Percentiles rank a stretch among this genome's conserved stretches.
Conservation (phyloP, 2,329 filamentous ascomycete species). For the Fusarium papillatum region DNA sequence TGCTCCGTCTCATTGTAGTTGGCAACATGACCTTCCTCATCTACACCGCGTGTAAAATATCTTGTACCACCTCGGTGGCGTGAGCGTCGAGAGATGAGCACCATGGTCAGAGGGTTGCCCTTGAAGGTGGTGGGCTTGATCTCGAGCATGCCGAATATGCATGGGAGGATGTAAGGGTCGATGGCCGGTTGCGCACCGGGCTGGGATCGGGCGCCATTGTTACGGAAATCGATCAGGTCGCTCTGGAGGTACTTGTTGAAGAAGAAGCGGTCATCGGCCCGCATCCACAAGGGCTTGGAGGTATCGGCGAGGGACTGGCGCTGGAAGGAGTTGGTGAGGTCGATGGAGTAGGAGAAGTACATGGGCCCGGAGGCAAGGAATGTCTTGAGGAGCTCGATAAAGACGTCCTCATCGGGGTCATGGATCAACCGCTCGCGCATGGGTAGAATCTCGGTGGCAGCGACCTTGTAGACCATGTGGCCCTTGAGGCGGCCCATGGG, state of each 20-base stretch:
- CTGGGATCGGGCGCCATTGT: conserved; percentile 71
- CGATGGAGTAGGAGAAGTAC: conserved; percentile 98
- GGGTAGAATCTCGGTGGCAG: conserved; percentile 92
- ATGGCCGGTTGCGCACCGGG: conserved; percentile 79
- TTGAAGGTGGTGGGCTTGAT: conserved; percentile 91
- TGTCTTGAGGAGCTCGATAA: conserved; percentile 84
- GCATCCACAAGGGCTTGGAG: conserved; percentile 85
- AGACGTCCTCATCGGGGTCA: conserved; percentile 95
- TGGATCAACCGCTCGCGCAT: conserved; percentile 92
- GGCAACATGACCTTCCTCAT: conserved; percentile 94
- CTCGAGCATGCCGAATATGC: conserved; percentile 97
- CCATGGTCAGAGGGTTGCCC: conserved; percentile 84
- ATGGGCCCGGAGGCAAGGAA: conserved; percentile 88
- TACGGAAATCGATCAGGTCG: conserved; percentile 91
- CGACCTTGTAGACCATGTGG: conserved; percentile 95
- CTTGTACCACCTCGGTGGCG: conserved; percentile 91
- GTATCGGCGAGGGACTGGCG: conserved; percentile 85
- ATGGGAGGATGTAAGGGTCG: conserved; percentile 94
- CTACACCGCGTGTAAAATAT: conserved; percentile 94
- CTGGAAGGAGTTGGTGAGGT: conserved; percentile 97
- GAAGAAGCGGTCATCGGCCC: conserved; percentile 97
- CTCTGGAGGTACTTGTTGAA: conserved; percentile 97
- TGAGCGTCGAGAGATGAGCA: conserved; percentile 90
- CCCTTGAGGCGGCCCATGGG: conserved; percentile 93
- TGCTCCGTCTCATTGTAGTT: conserved; percentile 99